Conservation (phyloP, 2,329 filamentous ascomycete genomes). For the Mycosphaerella sp. region DNA sequence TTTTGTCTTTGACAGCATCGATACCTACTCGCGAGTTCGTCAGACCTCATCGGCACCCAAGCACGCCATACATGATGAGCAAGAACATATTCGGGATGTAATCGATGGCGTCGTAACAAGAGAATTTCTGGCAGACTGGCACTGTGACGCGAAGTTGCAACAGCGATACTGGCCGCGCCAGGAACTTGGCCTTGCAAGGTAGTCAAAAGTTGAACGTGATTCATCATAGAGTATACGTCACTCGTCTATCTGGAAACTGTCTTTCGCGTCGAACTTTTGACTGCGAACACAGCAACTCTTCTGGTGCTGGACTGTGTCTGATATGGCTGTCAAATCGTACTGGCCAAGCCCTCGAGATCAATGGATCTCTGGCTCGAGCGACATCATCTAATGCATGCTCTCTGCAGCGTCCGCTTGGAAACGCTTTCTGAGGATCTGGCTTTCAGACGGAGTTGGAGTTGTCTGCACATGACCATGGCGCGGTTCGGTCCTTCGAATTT, state of each 20-base stretch:
- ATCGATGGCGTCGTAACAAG: slow-evolving; percentile 1
- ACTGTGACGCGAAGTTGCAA: background rate
- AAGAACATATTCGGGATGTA: background rate
- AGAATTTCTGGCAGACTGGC: background rate
- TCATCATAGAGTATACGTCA: background rate
- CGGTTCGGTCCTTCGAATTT: slow-evolving; percentile 21
- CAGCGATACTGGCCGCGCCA: background rate
- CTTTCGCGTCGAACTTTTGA: background rate
- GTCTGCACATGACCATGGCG: slow-evolving; percentile 24
- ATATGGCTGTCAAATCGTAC: background rate
- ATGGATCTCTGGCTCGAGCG: background rate
- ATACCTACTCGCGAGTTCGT: background rate
- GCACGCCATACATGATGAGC: background rate
- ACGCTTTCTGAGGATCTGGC: background rate
- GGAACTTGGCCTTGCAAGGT: background rate
- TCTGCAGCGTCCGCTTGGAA: background rate
- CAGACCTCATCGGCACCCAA: background rate
- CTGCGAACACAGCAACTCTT: background rate
- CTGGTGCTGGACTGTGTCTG: background rate
- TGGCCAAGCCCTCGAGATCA: background rate
- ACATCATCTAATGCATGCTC: background rate
- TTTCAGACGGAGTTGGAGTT: slow-evolving; percentile 25
- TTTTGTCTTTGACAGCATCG: slow-evolving; percentile 1
- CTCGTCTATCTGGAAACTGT: background rate
- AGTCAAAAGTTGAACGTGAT: background rate